Evolutionary conservation across 2,329 filamentous ascomycete species (phyloP).

Genomic region (Fusarium sp.): DNA sequence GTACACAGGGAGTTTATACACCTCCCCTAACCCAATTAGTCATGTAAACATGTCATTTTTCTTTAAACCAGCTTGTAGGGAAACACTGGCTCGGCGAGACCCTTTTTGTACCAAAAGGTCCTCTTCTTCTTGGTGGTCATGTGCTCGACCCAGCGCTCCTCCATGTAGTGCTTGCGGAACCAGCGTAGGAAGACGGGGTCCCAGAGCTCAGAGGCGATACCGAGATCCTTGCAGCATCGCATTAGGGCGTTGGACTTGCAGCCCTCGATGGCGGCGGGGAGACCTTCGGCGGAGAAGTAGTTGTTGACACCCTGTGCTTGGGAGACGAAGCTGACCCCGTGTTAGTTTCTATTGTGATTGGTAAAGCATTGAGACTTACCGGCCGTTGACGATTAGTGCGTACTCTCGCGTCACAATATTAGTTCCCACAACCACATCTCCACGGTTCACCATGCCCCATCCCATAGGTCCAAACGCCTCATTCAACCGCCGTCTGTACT

Average conservation of each 20-base stretch:
- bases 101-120: conserved; percentile 86
- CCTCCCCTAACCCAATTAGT: background rate
- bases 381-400: conserved; percentile 86
- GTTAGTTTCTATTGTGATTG: background rate
- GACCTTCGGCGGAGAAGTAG: conserved; percentile 90
- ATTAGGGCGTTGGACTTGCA: conserved; percentile 98
- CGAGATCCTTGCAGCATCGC: conserved; percentile 98
- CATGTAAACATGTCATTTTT: background rate
- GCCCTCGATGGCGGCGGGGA: conserved; percentile 94
- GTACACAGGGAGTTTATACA: background rate
- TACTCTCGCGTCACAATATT: conserved; percentile 90
- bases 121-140: conserved; percentile 86
- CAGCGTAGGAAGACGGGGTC: conserved; percentile 90
- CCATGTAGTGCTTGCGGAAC: conserved; percentile 80
- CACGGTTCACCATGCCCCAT: conserved; percentile 92
- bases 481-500: conserved; percentile 93
- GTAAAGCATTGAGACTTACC: conserved; percentile 67
- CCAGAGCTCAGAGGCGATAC: conserved; percentile 95
- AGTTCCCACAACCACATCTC: conserved; percentile 86
- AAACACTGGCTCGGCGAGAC: conserved; percentile 76
- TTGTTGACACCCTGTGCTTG: conserved; percentile 94
- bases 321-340: conserved; percentile 77
- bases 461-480: conserved; percentile 92
- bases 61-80: conserved; percentile 61
- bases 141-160: conserved; percentile 93